A percentile compares a stretch with the other conserved stretches of the same genome.
phyloP scores from a whole-genome alignment of 306 rosid species.

The Rosa multiflora region DNA sequence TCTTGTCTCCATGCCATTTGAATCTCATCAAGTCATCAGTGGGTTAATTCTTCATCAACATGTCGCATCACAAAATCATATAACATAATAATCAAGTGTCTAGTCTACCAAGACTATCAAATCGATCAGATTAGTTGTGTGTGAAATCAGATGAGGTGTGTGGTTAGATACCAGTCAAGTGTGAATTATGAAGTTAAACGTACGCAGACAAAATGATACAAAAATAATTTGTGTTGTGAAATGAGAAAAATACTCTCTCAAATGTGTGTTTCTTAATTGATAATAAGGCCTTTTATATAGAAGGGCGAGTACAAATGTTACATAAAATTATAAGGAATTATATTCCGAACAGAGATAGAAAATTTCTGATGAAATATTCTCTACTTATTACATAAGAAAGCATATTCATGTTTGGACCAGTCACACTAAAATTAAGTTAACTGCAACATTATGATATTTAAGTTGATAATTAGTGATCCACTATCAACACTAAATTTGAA shows the following conservation, averaged over 20 bases:
- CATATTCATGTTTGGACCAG: no score
- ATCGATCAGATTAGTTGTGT: neutral
- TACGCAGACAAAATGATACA: neutral
- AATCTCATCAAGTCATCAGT: neutral
- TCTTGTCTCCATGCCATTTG: conserved; percentile 38
- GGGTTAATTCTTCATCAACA: neutral
- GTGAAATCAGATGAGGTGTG: neutral
- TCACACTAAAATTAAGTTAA: no score
- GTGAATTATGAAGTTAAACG: neutral
- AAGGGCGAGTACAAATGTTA: no score
- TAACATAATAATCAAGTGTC: neutral
- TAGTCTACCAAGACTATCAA: neutral
- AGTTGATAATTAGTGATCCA: neutral
- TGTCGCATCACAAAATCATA: neutral
- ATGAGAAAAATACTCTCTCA: no score
- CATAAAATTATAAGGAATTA: no score
- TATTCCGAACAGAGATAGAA: no score
- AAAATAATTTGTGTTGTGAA: neutral
- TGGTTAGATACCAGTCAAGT: neutral
- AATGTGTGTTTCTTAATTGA: no score
- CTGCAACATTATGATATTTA: neutral
- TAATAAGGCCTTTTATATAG: no score
- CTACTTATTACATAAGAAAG: no score
- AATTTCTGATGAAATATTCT: no score
- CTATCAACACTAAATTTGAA: neutral